Conservation (phyloP, 768 basidiomycete genomes). For the Suillus tomentosus region DNA sequence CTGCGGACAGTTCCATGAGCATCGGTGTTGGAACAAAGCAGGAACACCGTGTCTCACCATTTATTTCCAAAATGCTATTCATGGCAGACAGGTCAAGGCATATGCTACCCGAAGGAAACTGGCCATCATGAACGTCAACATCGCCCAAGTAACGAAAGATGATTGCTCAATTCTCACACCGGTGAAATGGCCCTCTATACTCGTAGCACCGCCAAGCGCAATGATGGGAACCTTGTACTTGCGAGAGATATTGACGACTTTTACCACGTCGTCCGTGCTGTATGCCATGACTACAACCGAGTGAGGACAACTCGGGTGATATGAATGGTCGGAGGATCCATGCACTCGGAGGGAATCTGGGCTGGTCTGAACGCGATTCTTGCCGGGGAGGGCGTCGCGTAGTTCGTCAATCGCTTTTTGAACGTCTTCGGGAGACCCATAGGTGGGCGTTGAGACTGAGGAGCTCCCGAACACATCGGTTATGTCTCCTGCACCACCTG, state of each 20-base stretch:
- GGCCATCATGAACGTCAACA: constrained; percentile 1
- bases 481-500: neutral
- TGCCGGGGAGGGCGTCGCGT: constrained; percentile 44
- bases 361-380: constrained; percentile 52
- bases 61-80: constrained; percentile 63
- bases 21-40: constrained; percentile 11
- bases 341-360: constrained; percentile 51
- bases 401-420: constrained; percentile 56
- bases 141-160: neutral
- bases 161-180: constrained; percentile 48
- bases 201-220: constrained; percentile 84
- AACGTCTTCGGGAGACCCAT: constrained; percentile 51
- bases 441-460: constrained; percentile 28
- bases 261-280: constrained; percentile 81
- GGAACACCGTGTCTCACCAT: constrained; percentile 38
- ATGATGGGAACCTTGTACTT: constrained; percentile 76
- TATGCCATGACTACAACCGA: constrained; percentile 58
- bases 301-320: constrained; percentile 61
- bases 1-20: constrained; percentile 35
- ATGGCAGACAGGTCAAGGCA: constrained; percentile 68
- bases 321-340: constrained; percentile 71
- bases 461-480: neutral
- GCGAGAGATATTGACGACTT: constrained; percentile 73
- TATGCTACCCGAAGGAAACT: constrained; percentile 56
- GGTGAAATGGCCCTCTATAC: constrained; percentile 84